phyloP scores from a whole-genome alignment of 202 grass and related monocot species.

The Carex arenaria region DNA sequence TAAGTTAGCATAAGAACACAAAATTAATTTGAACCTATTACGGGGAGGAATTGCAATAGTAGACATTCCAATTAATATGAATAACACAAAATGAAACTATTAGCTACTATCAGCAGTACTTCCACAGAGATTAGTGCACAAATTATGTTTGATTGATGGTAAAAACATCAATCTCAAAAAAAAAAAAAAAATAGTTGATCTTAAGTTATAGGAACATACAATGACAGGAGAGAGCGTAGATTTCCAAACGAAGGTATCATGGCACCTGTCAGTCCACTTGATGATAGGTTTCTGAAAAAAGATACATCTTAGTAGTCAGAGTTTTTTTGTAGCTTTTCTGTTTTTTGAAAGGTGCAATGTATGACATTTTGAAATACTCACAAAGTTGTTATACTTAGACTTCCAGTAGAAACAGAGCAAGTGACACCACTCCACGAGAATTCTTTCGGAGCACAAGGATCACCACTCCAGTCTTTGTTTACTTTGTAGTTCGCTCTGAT shows the following conservation, averaged over 20 bases:
- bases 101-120: neutral
- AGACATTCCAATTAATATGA: neutral
- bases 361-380: neutral
- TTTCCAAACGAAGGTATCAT: constrained; percentile 16
- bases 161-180: neutral
- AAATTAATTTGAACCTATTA: neutral
- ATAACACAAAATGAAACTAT: neutral
- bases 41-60: neutral
- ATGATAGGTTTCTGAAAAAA: constrained; percentile 11
- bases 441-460: constrained; percentile 27
- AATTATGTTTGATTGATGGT: neutral
- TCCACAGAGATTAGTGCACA: neutral
- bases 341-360: neutral
- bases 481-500: too few relatives aligned
- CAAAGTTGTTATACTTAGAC: constrained; percentile 21
- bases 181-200: neutral
- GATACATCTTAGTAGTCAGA: neutral
- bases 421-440: constrained; percentile 19
- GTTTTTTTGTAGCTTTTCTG: neutral
- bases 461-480: constrained; percentile 21
- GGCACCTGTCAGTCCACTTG: constrained; percentile 21
- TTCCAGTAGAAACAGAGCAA: neutral
- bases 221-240: neutral
- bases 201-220: constrained; percentile 8
- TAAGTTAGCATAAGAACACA: neutral